These are phyloP conservation scores for Xylaria flabelliformis DNA, from an alignment of 495 filamentous ascomycete species.

Conservation along the genomic window DNA sequence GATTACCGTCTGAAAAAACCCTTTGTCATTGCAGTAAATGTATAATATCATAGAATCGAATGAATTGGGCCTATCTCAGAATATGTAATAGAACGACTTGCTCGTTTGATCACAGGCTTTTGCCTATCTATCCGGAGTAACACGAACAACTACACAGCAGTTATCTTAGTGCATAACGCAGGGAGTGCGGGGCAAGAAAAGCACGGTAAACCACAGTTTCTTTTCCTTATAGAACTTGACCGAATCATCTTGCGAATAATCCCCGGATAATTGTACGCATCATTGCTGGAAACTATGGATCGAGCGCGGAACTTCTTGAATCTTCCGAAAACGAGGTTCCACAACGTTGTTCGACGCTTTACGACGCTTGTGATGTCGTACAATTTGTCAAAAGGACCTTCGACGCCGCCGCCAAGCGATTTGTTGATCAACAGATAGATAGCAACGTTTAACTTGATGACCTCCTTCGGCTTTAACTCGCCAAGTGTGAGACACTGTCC, in stretches of 20 bases:
- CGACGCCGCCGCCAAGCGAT: neutral
- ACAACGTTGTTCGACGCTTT: neutral
- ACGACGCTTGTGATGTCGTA: neutral
- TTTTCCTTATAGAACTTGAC: neutral
- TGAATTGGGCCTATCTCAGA: neutral
- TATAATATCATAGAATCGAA: neutral
- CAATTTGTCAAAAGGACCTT: neutral
- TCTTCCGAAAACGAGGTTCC: neutral
- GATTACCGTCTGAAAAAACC: neutral
- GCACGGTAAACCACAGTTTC: neutral
- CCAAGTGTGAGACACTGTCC: neutral
- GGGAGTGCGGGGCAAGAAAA: neutral
- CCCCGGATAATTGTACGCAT: neutral
- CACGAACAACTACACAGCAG: neutral
- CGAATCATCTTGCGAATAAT: neutral
- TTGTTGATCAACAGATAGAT: neutral
- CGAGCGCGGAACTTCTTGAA: neutral
- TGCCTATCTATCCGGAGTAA: neutral
- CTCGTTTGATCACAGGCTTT: too few species aligned
- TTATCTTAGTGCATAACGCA: neutral
- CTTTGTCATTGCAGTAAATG: neutral
- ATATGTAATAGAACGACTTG: neutral
- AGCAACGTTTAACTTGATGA: neutral
- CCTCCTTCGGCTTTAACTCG: constrained; percentile 11
- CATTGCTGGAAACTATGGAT: neutral